A percentile compares a stretch with the other conserved stretches of the same genome.
These are phyloP conservation scores for Monosporascus cannonballus DNA, from an alignment of 2,329 filamentous ascomycete genomes.

Conservation along the genomic window DNA sequence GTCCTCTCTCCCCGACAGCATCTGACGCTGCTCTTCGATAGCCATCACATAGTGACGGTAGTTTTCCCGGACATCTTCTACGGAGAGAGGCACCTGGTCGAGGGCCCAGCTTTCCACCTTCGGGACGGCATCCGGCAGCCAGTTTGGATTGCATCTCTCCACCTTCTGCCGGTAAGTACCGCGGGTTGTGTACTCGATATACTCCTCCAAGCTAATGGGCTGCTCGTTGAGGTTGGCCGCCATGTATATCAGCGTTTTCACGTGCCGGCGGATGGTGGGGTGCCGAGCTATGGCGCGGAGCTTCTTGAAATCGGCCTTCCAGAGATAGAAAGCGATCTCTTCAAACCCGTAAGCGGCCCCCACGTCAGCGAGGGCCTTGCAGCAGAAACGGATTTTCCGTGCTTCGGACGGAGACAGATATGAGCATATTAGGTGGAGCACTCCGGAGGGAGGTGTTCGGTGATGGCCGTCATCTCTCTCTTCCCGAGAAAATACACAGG, in stretches of 20 bases:
- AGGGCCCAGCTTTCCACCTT: background rate
- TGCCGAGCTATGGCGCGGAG: slow-evolving; percentile 2
- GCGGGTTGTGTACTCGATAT: background rate
- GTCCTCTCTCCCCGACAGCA: slow-evolving; percentile 1
- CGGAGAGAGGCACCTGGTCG: background rate
- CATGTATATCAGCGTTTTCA: slow-evolving; percentile 4
- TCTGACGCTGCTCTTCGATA: slow-evolving; percentile 1
- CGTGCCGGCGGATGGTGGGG: slow-evolving; percentile 4
- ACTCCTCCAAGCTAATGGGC: background rate
- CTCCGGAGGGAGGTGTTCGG: background rate
- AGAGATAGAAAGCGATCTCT: slow-evolving; percentile 1
- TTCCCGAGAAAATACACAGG: no score
- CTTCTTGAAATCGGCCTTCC: slow-evolving; percentile 2
- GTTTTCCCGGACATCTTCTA: slow-evolving; percentile 2
- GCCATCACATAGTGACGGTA: slow-evolving; percentile 1
- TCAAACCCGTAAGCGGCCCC: slow-evolving; percentile 3
- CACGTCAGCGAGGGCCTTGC: slow-evolving; percentile 3
- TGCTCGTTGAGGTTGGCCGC: background rate
- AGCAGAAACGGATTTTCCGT: slow-evolving; percentile 4
- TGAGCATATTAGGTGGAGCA: slow-evolving; percentile 2
- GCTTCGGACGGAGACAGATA: slow-evolving; percentile 1
- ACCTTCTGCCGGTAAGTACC: background rate
- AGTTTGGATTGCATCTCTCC: background rate
- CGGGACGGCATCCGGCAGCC: background rate
- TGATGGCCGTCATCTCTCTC: no score